Conservation (phyloP, 228 moss, liverwort and hornwort species). For the Sphagnum magellanicum region DNA sequence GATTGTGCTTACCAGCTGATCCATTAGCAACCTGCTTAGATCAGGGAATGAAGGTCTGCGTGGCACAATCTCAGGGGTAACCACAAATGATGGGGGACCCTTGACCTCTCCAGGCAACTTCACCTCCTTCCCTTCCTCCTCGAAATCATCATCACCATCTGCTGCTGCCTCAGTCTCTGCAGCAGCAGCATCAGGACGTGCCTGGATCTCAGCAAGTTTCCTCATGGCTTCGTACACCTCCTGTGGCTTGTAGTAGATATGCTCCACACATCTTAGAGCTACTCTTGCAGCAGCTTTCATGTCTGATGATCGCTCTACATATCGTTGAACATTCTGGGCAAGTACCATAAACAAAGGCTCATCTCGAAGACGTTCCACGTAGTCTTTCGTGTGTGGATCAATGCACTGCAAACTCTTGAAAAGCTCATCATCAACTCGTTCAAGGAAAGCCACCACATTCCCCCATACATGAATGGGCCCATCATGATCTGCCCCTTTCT, state of each 20-base stretch:
- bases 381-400: slow-evolving; percentile 58
- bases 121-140: slow-evolving; percentile 29
- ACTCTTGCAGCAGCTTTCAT: slow-evolving; percentile 41
- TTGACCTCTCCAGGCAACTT: slow-evolving; percentile 42
- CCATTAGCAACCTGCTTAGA: slow-evolving; percentile 68
- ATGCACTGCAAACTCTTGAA: slow-evolving; percentile 86
- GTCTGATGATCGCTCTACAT: slow-evolving; percentile 43
- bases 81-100: slow-evolving; percentile 34
- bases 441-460: slow-evolving; percentile 87
- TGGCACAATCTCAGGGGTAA: slow-evolving; percentile 61
- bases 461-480: slow-evolving; percentile 94
- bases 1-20: slow-evolving; percentile 77
- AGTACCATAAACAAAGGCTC: slow-evolving; percentile 54
- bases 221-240: slow-evolving; percentile 57
- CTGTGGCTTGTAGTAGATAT: slow-evolving; percentile 94
- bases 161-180: slow-evolving; percentile 23
- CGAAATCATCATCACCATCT: slow-evolving; percentile 28
- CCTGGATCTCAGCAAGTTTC: slow-evolving; percentile 38
- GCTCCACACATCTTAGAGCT: slow-evolving; percentile 39
- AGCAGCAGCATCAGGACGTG: slow-evolving; percentile 21
- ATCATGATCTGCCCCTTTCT: slow-evolving; percentile 78
- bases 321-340: slow-evolving; percentile 46
- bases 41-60: slow-evolving; percentile 76
- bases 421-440: slow-evolving; percentile 90
- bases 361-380: slow-evolving; percentile 51